Evolutionary conservation across 805 yeast species (phyloP).

Genomic region (Lipomyces orientalis): DNA sequence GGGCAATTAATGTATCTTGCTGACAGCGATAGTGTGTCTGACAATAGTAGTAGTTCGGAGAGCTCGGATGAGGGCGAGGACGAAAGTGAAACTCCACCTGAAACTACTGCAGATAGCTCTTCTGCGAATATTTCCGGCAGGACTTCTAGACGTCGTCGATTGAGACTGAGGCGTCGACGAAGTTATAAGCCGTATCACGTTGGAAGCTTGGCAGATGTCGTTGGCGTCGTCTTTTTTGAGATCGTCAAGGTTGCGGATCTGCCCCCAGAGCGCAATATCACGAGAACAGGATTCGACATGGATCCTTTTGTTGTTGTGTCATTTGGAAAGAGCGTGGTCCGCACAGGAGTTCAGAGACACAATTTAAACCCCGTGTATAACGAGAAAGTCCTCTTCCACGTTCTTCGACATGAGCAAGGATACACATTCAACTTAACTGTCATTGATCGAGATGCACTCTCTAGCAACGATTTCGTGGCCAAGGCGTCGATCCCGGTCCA

Average conservation of each 20-base stretch:
- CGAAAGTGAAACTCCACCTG: neutral
- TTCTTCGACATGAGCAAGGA: slow-evolving; percentile 65
- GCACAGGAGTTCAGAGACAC: slow-evolving; percentile 85
- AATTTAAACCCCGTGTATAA: slow-evolving; percentile 81
- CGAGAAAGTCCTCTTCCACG: slow-evolving; percentile 79
- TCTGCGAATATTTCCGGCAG: neutral
- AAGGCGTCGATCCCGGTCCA: slow-evolving; percentile 60
- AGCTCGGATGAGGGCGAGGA: slow-evolving; percentile 1
- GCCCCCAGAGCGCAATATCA: slow-evolving; percentile 75
- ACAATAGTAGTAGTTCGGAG: slow-evolving; percentile 11
- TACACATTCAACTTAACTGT: slow-evolving; percentile 74
- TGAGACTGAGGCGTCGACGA: slow-evolving; percentile 12
- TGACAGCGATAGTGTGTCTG: slow-evolving; percentile 3
- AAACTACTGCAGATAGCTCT: neutral
- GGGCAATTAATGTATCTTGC: neutral
- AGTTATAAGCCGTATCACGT: slow-evolving; percentile 19
- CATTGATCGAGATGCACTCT: slow-evolving; percentile 81
- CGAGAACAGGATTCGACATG: slow-evolving; percentile 86
- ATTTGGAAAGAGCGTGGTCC: slow-evolving; percentile 83
- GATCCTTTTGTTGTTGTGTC: slow-evolving; percentile 95
- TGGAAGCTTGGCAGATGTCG: slow-evolving; percentile 39
- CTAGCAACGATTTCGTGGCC: slow-evolving; percentile 85
- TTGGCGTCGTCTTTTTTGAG: slow-evolving; percentile 79
- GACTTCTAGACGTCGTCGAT: slow-evolving; percentile 4
- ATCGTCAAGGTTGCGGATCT: slow-evolving; percentile 73